A percentile compares a stretch with the other conserved stretches of the same genome.
Conservation (phyloP, 2,329 filamentous ascomycete genomes). For the Orbilia ellipsospora region DNA sequence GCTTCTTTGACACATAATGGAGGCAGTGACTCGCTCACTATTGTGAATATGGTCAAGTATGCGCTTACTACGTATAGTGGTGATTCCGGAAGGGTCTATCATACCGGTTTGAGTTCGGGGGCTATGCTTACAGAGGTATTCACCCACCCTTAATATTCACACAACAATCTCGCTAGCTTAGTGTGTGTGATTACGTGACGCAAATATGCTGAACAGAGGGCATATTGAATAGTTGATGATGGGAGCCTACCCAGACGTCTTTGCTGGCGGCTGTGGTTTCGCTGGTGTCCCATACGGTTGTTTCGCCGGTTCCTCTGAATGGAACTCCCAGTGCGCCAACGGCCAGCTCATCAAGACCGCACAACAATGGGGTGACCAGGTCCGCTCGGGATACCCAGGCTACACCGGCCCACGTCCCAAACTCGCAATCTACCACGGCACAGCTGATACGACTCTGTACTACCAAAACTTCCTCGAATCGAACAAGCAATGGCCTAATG, state of each 20-base stretch:
- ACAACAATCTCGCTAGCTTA: no score
- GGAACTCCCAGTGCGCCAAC: slow-evolving; percentile 68
- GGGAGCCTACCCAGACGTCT: slow-evolving; percentile 68
- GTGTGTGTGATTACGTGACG: not conserved
- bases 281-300: slow-evolving; percentile 69
- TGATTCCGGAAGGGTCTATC: slow-evolving; percentile 68
- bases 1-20: slow-evolving; percentile 69
- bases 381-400: slow-evolving; percentile 66
- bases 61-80: slow-evolving; percentile 68
- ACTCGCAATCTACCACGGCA: slow-evolving; percentile 72
- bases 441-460: slow-evolving; percentile 66
- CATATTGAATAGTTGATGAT: slow-evolving; percentile 61
- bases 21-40: slow-evolving; percentile 69
- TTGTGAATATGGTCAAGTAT: slow-evolving; percentile 72
- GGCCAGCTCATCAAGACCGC: slow-evolving; percentile 65
- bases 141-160: no score
- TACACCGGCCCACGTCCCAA: slow-evolving; percentile 67
- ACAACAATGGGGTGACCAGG: slow-evolving; percentile 66
- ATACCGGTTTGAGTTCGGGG: slow-evolving; percentile 68
- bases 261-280: slow-evolving; percentile 67
- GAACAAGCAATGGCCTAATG: slow-evolving; percentile 69
- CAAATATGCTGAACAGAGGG: not conserved
- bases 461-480: slow-evolving; percentile 70
- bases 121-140: slow-evolving; percentile 68
- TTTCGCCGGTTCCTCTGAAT: slow-evolving; percentile 65